Conservation (phyloP, 2,329 filamentous ascomycete species). For the Apiospora arundinis region DNA sequence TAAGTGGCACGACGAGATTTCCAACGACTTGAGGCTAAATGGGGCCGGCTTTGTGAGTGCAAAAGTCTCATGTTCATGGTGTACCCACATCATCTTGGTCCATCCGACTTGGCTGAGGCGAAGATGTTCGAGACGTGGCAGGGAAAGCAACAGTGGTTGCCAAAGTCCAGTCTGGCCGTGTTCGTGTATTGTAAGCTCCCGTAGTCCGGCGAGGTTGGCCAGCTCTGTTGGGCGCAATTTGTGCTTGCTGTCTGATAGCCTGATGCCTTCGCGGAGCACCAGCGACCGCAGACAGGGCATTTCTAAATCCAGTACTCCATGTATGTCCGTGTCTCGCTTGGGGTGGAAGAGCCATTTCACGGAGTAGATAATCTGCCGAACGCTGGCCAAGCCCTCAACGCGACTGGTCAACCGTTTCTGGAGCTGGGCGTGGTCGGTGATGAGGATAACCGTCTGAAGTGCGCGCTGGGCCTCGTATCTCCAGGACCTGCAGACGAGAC, state of each 20-base stretch:
- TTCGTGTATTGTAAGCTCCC: background rate
- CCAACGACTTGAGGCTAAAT: background rate
- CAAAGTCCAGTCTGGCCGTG: background rate
- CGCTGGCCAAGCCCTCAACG: background rate
- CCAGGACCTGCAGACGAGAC: background rate
- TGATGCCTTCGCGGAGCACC: background rate
- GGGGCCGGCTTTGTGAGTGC: background rate
- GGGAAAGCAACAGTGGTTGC: background rate
- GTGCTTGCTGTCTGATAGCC: background rate
- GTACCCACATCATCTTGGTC: background rate
- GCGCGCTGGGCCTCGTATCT: background rate
- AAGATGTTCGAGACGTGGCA: background rate
- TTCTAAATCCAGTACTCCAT: background rate
- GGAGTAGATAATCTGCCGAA: background rate
- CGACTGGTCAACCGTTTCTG: background rate
- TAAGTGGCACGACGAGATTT: background rate
- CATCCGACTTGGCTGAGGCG: background rate
- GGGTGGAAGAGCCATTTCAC: background rate
- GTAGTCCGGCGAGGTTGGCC: background rate
- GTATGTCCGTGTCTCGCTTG: background rate
- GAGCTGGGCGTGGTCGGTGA: background rate
- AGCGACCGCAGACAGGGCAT: background rate
- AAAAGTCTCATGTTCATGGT: background rate
- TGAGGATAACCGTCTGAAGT: background rate
- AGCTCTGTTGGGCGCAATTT: background rate